Base-by-base conservation (phyloP, 2,329 filamentous ascomycete genomes). In the Aspergillus japonicus region DNA sequence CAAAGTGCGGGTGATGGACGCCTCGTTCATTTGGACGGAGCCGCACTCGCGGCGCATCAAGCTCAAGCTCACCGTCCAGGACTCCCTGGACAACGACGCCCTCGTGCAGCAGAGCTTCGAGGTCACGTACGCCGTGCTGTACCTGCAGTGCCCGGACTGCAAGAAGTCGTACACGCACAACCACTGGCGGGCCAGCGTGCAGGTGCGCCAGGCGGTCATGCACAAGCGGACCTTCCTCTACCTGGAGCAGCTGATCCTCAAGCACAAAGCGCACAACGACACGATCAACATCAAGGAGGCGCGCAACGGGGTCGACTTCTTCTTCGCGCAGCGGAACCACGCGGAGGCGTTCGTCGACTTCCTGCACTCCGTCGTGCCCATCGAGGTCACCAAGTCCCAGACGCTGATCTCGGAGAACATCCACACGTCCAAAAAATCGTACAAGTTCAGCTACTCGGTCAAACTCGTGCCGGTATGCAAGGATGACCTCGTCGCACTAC, bases 201-300 rank as follows among this genome's bases (percentile, higher is more conserved):
- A 99, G 80, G 92, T 99, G 58, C 88, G 95, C 63, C 95, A 99
- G 76, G 97, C 98, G 80, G 95, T 99, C 44, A 87, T 91, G 5
- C 95, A 99, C 80, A 99, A 98, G 85, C 84, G 94, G 69, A 91
- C 88, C 0, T 91, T 91, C 75, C 76, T 91, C 60, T 90, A 85
- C 73, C 87, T 98, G 42, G 95, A 98, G 77, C 94, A 99, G 81
- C 83, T 98, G 58, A 96, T 99, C 68, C 82, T 99, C 68, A 98
- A 97, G 82, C 92, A 98, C 75, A 86, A 86, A 57, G 95, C 94
- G 4, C 93, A 96, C 75, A 86, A 87, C 65, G 93, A 99, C 67
- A 95, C 94, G 0, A 93, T 97, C 78, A 99, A 98, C 76, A 99
- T 99, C 79, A 97, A 96, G 75, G 95, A 99, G 78, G 90, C 91